These are phyloP conservation scores for Pseudogymnoascus sp. DNA, from an alignment of 2,329 filamentous ascomycete genomes.

Conservation along the genomic window DNA sequence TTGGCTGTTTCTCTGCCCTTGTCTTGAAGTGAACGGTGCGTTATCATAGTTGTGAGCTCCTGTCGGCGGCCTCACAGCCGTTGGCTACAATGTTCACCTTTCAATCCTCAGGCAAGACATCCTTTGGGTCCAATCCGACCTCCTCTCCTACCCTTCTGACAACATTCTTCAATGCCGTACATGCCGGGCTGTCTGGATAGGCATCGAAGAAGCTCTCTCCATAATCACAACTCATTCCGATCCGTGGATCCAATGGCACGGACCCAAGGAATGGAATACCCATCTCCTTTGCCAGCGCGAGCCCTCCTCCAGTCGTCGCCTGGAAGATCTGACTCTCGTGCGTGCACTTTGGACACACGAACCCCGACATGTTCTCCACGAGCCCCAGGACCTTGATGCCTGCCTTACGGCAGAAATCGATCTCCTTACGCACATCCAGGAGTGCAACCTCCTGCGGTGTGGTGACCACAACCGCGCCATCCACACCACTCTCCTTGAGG, in stretches of 20 bases:
- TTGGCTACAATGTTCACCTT: background rate
- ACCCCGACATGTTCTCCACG: constrained; percentile 97
- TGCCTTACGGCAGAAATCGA: constrained; percentile 94
- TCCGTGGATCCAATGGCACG: constrained; percentile 85
- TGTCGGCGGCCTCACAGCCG: background rate
- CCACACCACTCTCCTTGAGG: constrained; percentile 81
- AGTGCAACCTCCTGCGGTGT: constrained; percentile 92
- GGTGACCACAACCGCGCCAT: constrained; percentile 86
- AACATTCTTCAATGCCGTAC: constrained; percentile 69
- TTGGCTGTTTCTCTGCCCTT: background rate
- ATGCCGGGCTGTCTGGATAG: constrained; percentile 88
- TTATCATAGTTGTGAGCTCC: background rate
- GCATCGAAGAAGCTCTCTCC: constrained; percentile 95
- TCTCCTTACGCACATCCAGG: constrained; percentile 91
- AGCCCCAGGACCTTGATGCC: constrained; percentile 80
- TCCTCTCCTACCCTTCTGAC: constrained; percentile 63
- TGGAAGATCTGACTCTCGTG: constrained; percentile 79
- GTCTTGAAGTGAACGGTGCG: background rate
- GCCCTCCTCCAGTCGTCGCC: constrained; percentile 81
- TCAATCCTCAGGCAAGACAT: constrained; percentile 31
- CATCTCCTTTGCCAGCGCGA: constrained; percentile 73
- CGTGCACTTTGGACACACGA: constrained; percentile 88
- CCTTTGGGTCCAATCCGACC: constrained; percentile 52
- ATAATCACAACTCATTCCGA: constrained; percentile 94
- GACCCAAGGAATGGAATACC: constrained; percentile 79